phyloP scores from a whole-genome alignment of 2,329 filamentous ascomycete species.

The Phyllosticta citriasiana region DNA sequence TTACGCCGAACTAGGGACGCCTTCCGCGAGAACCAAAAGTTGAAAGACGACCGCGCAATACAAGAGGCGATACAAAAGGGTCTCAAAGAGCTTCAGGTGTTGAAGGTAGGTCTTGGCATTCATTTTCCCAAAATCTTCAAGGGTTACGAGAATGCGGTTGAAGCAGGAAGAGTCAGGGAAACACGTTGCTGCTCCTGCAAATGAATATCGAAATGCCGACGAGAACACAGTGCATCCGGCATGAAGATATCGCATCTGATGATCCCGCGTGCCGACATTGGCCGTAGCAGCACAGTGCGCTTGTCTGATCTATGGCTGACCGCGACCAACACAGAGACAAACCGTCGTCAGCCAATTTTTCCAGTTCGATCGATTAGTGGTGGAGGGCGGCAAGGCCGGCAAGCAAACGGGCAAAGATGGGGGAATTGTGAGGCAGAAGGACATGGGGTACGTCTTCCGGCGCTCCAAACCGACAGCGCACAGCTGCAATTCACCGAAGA shows the following conservation, averaged over 20 bases:
- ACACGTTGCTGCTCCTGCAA: background rate
- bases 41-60: constrained; percentile 63
- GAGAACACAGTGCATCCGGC: background rate
- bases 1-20: constrained; percentile 82
- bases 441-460: constrained; percentile 55
- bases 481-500: background rate
- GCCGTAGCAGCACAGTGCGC: background rate
- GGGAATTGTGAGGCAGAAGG: constrained; percentile 64
- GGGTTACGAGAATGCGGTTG: background rate
- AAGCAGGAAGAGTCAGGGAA: background rate
- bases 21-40: constrained; percentile 69
- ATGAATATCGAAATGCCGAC: background rate
- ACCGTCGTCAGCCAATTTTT: constrained; percentile 92
- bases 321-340: constrained; percentile 60
- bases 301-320: background rate
- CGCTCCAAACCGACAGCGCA: background rate
- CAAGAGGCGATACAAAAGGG: constrained; percentile 88
- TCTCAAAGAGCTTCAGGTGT: constrained; percentile 70
- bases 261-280: background rate
- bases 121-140: too few species aligned
- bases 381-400: constrained; percentile 75
- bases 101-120: constrained; percentile 59
- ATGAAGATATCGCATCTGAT: background rate
- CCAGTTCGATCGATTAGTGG: constrained; percentile 80
- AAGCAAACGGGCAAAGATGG: constrained; percentile 60